Percentiles rank a stretch among this genome's conserved stretches.
Conservation (phyloP, 805 yeast genomes). For the Debaryomyces prosopidis region DNA sequence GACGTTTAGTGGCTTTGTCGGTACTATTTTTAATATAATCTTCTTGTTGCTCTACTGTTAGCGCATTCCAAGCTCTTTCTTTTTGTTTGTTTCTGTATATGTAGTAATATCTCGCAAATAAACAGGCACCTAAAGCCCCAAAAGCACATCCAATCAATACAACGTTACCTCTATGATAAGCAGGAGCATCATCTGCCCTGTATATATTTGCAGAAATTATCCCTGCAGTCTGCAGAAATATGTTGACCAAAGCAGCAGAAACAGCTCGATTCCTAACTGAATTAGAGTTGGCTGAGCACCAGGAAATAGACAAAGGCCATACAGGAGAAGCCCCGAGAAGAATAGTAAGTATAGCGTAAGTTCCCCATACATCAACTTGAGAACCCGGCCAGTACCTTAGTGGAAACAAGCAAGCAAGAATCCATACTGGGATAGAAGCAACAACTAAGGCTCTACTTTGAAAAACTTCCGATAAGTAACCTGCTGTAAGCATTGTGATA, state of each 20-base stretch:
- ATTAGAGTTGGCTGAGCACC: constrained; percentile 65
- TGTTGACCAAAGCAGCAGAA: constrained; percentile 64
- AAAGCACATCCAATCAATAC: constrained; percentile 37
- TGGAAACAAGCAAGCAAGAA: constrained; percentile 20
- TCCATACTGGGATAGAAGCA: constrained; percentile 19
- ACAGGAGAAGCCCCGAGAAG: constrained; percentile 44
- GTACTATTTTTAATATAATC: constrained; percentile 45
- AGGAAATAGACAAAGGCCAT: constrained; percentile 57
- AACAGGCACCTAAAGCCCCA: constrained; percentile 27
- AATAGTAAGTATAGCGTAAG: constrained; percentile 38
- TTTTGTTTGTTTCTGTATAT: constrained; percentile 43
- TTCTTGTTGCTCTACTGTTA: constrained; percentile 51
- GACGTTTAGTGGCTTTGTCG: constrained; percentile 58
- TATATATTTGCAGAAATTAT: constrained; percentile 60
- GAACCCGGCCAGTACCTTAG: constrained; percentile 43
- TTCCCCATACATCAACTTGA: constrained; percentile 41
- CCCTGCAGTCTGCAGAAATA: constrained; percentile 59
- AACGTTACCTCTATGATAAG: constrained; percentile 58
- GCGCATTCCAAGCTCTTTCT: constrained; percentile 49
- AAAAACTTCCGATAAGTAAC: constrained; percentile 23
- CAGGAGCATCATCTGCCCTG: constrained; percentile 56
- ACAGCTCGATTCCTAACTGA: constrained; percentile 65
- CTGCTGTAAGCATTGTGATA: constrained; percentile 19
- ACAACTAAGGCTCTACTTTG: constrained; percentile 19
- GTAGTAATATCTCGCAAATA: constrained; percentile 38